Conservation (phyloP, 2,329 filamentous ascomycete species). For the Fusarium sp. region DNA sequence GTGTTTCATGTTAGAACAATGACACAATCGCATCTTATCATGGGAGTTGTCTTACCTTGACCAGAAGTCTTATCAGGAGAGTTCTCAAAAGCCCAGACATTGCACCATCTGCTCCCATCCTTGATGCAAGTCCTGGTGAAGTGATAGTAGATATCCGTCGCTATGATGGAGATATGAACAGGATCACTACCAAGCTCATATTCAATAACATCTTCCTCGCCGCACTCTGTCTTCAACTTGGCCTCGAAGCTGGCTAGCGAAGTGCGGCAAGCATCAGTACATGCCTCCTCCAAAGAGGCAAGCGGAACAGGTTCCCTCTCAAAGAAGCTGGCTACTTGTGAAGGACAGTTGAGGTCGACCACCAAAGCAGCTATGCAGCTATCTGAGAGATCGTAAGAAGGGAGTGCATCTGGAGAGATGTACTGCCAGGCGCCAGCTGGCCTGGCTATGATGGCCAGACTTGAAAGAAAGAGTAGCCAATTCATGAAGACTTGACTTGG, state of each 20-base stretch:
- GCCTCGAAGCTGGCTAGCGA: background rate
- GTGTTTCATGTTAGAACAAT: background rate
- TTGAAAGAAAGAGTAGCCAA: background rate
- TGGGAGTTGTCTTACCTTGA: background rate
- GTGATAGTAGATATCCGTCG: slow-evolving; percentile 8
- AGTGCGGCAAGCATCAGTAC: background rate
- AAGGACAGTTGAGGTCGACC: background rate
- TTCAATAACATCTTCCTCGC: slow-evolving; percentile 1
- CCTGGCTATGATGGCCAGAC: background rate
- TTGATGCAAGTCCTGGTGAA: slow-evolving; percentile 3
- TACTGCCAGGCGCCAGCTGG: background rate
- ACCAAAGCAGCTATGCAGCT: slow-evolving; percentile 3
- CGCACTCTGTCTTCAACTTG: background rate
- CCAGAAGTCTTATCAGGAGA: background rate
- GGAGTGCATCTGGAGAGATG: slow-evolving; percentile 3
- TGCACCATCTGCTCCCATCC: slow-evolving; percentile 1
- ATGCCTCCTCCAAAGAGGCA: slow-evolving; percentile 6
- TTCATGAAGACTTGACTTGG: background rate
- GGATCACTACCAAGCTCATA: background rate
- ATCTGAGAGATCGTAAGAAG: background rate
- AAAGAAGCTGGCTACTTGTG: slow-evolving; percentile 2
- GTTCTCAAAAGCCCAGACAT: slow-evolving; percentile 8
- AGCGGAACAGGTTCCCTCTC: slow-evolving; percentile 3
- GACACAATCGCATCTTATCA: background rate
- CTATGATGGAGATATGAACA: background rate